These are phyloP conservation scores for Fusarium bulbicola DNA, from an alignment of 2,329 filamentous ascomycete species.

Conservation along the genomic window DNA sequence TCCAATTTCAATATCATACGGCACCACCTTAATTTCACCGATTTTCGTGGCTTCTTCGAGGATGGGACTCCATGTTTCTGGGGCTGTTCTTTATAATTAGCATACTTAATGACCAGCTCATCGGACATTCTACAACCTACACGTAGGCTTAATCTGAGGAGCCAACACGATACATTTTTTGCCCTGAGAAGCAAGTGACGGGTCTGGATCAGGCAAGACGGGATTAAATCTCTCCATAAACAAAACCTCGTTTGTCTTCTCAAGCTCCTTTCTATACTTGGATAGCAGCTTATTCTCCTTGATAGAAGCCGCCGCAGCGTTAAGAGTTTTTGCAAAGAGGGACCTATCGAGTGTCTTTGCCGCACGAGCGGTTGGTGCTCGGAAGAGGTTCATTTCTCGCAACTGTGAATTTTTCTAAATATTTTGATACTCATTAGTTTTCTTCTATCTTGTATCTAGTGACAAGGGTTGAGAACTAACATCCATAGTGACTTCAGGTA, in stretches of 20 bases:
- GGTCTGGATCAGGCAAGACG: conserved; percentile 71
- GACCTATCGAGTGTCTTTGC: conserved; percentile 83
- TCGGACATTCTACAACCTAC: conserved; percentile 46
- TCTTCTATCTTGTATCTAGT: not conserved
- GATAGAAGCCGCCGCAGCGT: conserved; percentile 80
- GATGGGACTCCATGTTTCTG: conserved; percentile 78
- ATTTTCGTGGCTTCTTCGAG: conserved; percentile 74
- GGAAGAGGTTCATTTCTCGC: conserved; percentile 69
- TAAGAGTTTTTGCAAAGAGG: conserved; percentile 81
- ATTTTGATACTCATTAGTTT: conserved; percentile 7
- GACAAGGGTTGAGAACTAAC: conserved; percentile 40
- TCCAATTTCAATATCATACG: conserved; percentile 78
- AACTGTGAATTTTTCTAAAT: conserved; percentile 42
- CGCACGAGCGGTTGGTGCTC: conserved; percentile 80
- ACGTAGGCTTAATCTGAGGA: conserved; percentile 63
- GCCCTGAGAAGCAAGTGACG: conserved; percentile 60
- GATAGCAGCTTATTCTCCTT: conserved; percentile 79
- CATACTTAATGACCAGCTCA: not conserved
- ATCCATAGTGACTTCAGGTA: conserved; percentile 44
- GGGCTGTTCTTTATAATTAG: conserved; percentile 46
- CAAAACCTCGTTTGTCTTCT: conserved; percentile 73
- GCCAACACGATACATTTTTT: conserved; percentile 69
- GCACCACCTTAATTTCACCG: conserved; percentile 75
- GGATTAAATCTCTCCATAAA: conserved; percentile 68
- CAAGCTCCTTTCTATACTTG: conserved; percentile 72